Conservation (phyloP, 208 protist genomes). For the Acanthamoeba sp. region DNA sequence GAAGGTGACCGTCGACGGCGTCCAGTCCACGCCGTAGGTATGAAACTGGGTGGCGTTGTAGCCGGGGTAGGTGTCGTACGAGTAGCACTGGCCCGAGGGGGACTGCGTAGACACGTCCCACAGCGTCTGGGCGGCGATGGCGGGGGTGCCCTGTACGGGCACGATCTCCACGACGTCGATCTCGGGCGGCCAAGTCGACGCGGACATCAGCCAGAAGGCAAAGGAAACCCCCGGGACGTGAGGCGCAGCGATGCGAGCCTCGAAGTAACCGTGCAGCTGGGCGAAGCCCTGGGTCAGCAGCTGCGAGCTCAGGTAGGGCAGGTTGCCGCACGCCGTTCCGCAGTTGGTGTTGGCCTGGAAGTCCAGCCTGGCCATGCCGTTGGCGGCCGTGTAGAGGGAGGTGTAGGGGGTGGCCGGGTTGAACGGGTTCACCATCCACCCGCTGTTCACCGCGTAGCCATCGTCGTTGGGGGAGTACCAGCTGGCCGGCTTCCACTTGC, state of each 20-base stretch:
- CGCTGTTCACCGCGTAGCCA: slow-evolving; percentile 21
- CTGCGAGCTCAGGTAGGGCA: slow-evolving; percentile 21
- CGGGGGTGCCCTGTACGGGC: not conserved
- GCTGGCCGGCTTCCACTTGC: slow-evolving; percentile 14
- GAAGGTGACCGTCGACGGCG: slow-evolving; percentile 26
- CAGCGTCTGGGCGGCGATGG: slow-evolving; percentile 3
- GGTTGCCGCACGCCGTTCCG: not conserved
- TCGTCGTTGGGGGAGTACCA: slow-evolving; percentile 60
- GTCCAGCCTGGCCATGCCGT: not conserved
- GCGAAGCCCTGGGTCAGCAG: slow-evolving; percentile 27
- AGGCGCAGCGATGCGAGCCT: not conserved
- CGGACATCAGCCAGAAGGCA: slow-evolving; percentile 39
- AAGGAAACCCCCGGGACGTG: not conserved
- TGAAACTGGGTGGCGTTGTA: slow-evolving; percentile 41
- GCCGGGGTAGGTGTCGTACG: slow-evolving; percentile 3
- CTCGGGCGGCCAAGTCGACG: slow-evolving; percentile 15
- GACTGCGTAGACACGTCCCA: not conserved
- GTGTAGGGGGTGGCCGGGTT: slow-evolving; percentile 39
- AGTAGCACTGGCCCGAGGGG: not conserved
- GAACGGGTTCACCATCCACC: slow-evolving; percentile 33
- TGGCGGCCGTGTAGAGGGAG: slow-evolving; percentile 1
- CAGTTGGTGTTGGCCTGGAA: slow-evolving; percentile 12
- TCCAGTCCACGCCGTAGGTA: slow-evolving; percentile 28
- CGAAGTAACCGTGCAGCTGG: slow-evolving; percentile 45
- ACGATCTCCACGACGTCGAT: slow-evolving; percentile 51